Base-by-base conservation (phyloP, 441 rosid genomes). In the Gossypium schwendimanii region DNA sequence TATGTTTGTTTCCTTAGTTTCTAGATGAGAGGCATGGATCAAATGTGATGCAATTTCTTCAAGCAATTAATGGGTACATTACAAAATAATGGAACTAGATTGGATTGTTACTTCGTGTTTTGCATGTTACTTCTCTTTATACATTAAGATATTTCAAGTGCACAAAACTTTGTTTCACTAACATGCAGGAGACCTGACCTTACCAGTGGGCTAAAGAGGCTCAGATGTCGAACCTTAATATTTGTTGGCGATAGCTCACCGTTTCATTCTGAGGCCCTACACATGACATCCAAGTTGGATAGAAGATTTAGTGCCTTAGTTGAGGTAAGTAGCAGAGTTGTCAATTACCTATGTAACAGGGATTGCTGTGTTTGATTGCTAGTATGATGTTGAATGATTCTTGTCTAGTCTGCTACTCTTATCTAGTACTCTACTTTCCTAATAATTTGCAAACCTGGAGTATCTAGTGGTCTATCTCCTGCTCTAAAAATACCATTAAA, bases 171-270 rank as follows among this genome's bases (percentile, higher is more conserved):
- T 45, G 12, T 62, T 62, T 62, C 31, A 2, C 39, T 45, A 14
- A 64, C 60, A 57, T 70, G 74, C 85, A 85, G 85, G 80, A 88
- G 95, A 79, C 86, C 83, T 73, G 92, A 90, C 77, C 79, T 87
- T 70, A 79, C 87, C 1, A 75, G 79, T 24, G 95, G 87, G 17
- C 68, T 88, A 75, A 85, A 73, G 78, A 83, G 84, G 78, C 80
- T 90, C 65, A 84, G 78, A 81, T 88, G 95, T 55, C 92, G 90
- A 23, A 87, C 95, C 14, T 89, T 91, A 14, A 77, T 91, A 63
- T 89, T 91, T 73, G 89, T 91, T 6, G 94, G 97, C 0, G 93
- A 91, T 67, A 83, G 79, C 75, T 91, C 97, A 61, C 91, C 91
- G 69, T 89, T 89, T 73, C 87, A 88, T 72, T 81, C 87, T 0